Percentiles rank a stretch among this genome's conserved stretches.
phyloP scores from a whole-genome alignment of 2,329 filamentous ascomycete genomes.

The Aspergillus fumigatus region DNA sequence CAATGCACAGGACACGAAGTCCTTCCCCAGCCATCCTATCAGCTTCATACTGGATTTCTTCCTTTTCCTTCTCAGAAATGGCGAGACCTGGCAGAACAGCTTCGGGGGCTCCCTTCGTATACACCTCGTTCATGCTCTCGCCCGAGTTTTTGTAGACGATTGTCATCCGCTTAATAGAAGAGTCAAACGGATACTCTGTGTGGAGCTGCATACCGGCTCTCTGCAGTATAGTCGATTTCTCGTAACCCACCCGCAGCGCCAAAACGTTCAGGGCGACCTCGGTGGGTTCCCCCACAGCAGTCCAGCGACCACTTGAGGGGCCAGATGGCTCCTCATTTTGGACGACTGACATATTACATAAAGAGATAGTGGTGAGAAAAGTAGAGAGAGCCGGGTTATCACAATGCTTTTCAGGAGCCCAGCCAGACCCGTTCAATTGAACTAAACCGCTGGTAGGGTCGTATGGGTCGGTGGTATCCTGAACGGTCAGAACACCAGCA shows the following conservation, averaged over 20 bases:
- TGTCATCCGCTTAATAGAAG: slow-evolving; percentile 62
- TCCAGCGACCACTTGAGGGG: slow-evolving; percentile 40
- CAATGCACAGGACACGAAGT: slow-evolving; percentile 57
- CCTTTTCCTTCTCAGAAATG: slow-evolving; percentile 17
- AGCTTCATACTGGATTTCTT: slow-evolving; percentile 33
- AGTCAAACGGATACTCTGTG: slow-evolving; percentile 63
- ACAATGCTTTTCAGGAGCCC: slow-evolving; percentile 21
- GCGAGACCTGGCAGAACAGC: slow-evolving; percentile 43
- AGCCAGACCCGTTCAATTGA: slow-evolving; percentile 32
- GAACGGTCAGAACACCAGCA: slow-evolving; percentile 49
- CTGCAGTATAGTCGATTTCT: slow-evolving; percentile 43
- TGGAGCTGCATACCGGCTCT: slow-evolving; percentile 14
- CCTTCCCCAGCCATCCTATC: slow-evolving; percentile 57
- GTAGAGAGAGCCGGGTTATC: slow-evolving; percentile 40
- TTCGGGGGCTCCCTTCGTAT: slow-evolving; percentile 61
- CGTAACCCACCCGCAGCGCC: slow-evolving; percentile 55
- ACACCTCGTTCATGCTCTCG: slow-evolving; percentile 39
- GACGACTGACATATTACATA: slow-evolving; percentile 52
- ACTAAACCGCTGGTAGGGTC: slow-evolving; percentile 52
- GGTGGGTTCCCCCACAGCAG: slow-evolving; percentile 59
- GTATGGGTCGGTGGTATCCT: slow-evolving; percentile 50
- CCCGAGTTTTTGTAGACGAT: slow-evolving; percentile 49
- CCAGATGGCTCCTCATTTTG: slow-evolving; percentile 32
- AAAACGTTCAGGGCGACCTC: slow-evolving; percentile 66
- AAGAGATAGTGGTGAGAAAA: slow-evolving; percentile 51